Conservation (phyloP, 169 alveolate species). For the Plasmodium fragile region DNA sequence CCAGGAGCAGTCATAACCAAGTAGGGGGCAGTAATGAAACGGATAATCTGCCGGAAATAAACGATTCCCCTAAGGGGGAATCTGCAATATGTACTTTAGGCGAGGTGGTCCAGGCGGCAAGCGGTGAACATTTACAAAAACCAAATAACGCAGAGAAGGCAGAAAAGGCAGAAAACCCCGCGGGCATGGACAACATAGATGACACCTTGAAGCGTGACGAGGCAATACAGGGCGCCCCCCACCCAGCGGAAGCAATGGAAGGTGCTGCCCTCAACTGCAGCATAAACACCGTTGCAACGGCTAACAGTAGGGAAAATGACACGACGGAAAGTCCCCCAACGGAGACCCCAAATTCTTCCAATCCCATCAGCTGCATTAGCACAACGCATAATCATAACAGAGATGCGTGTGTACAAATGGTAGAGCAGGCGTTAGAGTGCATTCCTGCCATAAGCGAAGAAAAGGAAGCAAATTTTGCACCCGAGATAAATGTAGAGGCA, state of each 20-base stretch:
- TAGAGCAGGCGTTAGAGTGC: background rate
- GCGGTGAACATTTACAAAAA: background rate
- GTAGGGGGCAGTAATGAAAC: background rate
- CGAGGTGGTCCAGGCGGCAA: background rate
- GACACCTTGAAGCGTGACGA: background rate
- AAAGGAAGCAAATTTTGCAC: background rate
- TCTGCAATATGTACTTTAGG: background rate
- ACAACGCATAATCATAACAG: conserved; percentile 7
- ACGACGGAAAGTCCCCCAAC: background rate
- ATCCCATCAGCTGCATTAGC: background rate
- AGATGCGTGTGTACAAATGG: background rate
- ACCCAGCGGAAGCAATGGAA: background rate
- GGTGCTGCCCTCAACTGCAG: background rate
- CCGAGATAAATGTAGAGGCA: background rate
- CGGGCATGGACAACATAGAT: background rate
- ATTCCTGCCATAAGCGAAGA: background rate
- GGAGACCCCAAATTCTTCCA: background rate
- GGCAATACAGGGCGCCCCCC: background rate
- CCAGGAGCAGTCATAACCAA: background rate
- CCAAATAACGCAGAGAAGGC: background rate
- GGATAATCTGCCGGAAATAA: background rate
- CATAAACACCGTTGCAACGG: background rate
- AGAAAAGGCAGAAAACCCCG: background rate
- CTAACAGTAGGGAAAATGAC: background rate
- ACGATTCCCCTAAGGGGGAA: background rate